A percentile compares a stretch with the other conserved stretches of the same genome.
phyloP scores from a whole-genome alignment of 2,329 filamentous ascomycete genomes.

The Curvularia sp. region DNA sequence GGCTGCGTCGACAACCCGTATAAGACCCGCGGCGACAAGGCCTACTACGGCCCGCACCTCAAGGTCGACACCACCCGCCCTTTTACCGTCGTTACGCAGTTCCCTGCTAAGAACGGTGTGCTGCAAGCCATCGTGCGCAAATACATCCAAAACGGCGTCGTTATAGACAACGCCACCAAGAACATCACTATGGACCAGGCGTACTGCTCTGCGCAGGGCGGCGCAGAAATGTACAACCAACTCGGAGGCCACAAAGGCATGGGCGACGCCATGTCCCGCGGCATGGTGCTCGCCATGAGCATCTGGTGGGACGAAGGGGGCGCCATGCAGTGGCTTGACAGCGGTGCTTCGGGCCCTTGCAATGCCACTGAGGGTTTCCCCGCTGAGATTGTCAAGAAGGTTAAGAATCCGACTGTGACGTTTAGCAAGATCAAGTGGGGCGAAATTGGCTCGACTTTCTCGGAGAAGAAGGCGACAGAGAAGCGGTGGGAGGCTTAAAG shows the following conservation, averaged over 20 bases:
- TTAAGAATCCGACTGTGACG: constrained; percentile 60
- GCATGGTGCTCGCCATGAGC: constrained; percentile 63
- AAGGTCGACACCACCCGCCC: constrained; percentile 67
- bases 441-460: constrained; percentile 65
- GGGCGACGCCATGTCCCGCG: constrained; percentile 57
- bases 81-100: constrained; percentile 73
- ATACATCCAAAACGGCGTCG: constrained; percentile 69
- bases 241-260: constrained; percentile 56
- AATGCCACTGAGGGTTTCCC: constrained; percentile 62
- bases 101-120: constrained; percentile 64
- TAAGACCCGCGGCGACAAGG: constrained; percentile 27
- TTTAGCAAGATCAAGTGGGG: constrained; percentile 68
- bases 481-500: constrained; percentile 28
- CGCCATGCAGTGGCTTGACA: constrained; percentile 67
- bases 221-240: constrained; percentile 39
- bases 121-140: constrained; percentile 69
- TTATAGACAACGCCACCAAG: constrained; percentile 63
- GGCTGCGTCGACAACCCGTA: constrained; percentile 50
- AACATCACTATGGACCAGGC: constrained; percentile 44
- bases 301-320: constrained; percentile 64
- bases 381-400: constrained; percentile 55
- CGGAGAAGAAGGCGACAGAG: constrained; percentile 22
- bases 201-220: constrained; percentile 40
- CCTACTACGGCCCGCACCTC: constrained; percentile 39
- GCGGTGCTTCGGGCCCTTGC: constrained; percentile 62